These are phyloP conservation scores for Amanita muscaria DNA, from an alignment of 768 basidiomycete genomes.

Conservation along the genomic window DNA sequence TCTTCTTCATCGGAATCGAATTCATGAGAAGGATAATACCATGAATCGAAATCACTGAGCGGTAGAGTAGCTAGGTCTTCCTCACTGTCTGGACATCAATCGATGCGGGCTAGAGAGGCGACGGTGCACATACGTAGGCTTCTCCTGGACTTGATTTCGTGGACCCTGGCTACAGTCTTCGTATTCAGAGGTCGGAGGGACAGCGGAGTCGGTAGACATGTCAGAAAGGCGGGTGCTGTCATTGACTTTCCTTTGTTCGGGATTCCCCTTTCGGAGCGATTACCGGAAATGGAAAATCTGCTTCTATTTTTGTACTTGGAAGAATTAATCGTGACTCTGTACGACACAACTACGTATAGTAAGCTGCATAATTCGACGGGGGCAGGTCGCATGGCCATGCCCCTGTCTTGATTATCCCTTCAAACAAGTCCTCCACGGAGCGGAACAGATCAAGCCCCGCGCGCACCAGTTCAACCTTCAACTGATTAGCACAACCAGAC, in stretches of 20 bases:
- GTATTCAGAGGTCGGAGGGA: conserved; percentile 2
- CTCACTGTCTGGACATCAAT: conserved; percentile 5
- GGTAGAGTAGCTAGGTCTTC: conserved; percentile 34
- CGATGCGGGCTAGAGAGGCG: background rate
- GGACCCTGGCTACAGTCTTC: conserved; percentile 1
- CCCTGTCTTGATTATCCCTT: conserved; percentile 32
- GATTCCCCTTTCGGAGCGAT: background rate
- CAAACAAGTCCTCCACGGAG: conserved; percentile 40
- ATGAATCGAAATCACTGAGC: conserved; percentile 64
- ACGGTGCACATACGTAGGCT: background rate
- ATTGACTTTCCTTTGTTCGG: too few relatives aligned
- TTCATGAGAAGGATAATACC: conserved; percentile 81
- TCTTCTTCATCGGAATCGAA: conserved; percentile 59
- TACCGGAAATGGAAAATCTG: background rate
- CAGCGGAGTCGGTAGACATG: conserved; percentile 5
- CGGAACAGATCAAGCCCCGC: conserved; percentile 46
- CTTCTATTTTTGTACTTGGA: background rate
- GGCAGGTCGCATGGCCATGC: conserved; percentile 46
- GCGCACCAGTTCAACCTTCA: conserved; percentile 40
- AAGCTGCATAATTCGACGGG: conserved; percentile 24
- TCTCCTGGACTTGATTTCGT: background rate
- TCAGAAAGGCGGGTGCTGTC: background rate
- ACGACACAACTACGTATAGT: conserved; percentile 20
- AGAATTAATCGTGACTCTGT: conserved; percentile 6
- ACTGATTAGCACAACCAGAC: conserved; percentile 8